phyloP scores from a whole-genome alignment of 2,329 filamentous ascomycete genomes.

The Aspergillus oerlinghausenensis region DNA sequence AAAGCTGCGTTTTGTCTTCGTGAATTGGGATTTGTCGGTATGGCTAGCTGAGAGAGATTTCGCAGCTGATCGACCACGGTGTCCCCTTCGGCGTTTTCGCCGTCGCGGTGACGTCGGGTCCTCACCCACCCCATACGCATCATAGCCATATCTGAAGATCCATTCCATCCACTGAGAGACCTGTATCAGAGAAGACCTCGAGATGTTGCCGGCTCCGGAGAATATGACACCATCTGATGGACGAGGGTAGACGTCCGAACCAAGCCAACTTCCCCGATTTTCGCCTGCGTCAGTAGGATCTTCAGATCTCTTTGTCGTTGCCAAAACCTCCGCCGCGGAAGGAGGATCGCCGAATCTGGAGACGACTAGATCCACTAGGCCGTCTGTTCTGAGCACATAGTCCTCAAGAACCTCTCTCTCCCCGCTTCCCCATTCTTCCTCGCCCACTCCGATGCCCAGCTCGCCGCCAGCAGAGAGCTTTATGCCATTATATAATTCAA shows the following conservation, averaged over 20 bases:
- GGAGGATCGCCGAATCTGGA: slow-evolving; percentile 70
- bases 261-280: slow-evolving; percentile 62
- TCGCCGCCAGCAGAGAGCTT: slow-evolving; percentile 88
- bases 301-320: slow-evolving; percentile 10
- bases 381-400: slow-evolving; percentile 72
- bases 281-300: slow-evolving; percentile 14
- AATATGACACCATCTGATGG: slow-evolving; percentile 83
- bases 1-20: slow-evolving; percentile 20
- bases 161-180: slow-evolving; percentile 84
- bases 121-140: slow-evolving; percentile 79
- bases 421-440: slow-evolving; percentile 90
- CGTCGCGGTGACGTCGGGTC: slow-evolving; percentile 66
- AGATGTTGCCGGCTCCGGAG: slow-evolving; percentile 70
- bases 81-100: slow-evolving; percentile 32
- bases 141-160: slow-evolving; percentile 75
- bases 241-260: slow-evolving; percentile 61
- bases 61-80: slow-evolving; percentile 17
- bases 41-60: slow-evolving; percentile 8
- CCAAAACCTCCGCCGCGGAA: slow-evolving; percentile 20
- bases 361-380: slow-evolving; percentile 81
- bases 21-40: slow-evolving; percentile 6
- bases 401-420: slow-evolving; percentile 91
- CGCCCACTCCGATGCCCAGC: slow-evolving; percentile 87
- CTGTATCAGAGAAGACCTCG: slow-evolving; percentile 64
- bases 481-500: slow-evolving; percentile 73